phyloP scores from a whole-genome alignment of 2,329 filamentous ascomycete genomes.

The Alternaria postmessia region DNA sequence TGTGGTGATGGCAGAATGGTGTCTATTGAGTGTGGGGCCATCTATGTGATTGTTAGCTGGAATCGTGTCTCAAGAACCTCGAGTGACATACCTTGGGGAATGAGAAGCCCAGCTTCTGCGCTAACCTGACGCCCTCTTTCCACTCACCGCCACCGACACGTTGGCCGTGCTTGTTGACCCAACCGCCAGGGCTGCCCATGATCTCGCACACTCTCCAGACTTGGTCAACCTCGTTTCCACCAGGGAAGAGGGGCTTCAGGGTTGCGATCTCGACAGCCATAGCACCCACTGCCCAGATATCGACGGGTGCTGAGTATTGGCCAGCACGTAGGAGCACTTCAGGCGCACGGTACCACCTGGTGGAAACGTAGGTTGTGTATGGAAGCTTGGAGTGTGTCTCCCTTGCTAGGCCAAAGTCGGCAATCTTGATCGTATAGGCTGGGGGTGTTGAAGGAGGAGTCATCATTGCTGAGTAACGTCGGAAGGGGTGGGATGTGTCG shows the following conservation, averaged over 20 bases:
- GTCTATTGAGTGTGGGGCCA: slow-evolving; percentile 97
- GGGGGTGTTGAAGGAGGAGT: slow-evolving; percentile 95
- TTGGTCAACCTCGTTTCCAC: slow-evolving; percentile 97
- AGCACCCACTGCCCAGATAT: slow-evolving; percentile 97
- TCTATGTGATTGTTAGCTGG: slow-evolving; percentile 66
- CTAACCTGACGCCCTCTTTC: slow-evolving; percentile 91
- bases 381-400: slow-evolving; percentile 96
- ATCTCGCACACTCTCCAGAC: slow-evolving; percentile 99
- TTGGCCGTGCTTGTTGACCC: slow-evolving; percentile 90
- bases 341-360: slow-evolving; percentile 92
- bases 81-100: slow-evolving; percentile 75
- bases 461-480: slow-evolving; percentile 89
- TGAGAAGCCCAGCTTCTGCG: slow-evolving; percentile 96
- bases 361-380: slow-evolving; percentile 98
- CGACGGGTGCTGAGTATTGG: slow-evolving; percentile 95
- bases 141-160: slow-evolving; percentile 95
- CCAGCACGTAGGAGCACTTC: slow-evolving; percentile 93
- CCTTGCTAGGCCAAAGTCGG: slow-evolving; percentile 95
- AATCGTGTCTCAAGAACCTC: background rate
- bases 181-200: slow-evolving; percentile 98
- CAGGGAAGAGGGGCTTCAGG: slow-evolving; percentile 93
- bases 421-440: slow-evolving; percentile 95
- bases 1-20: slow-evolving; percentile 89
- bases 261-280: slow-evolving; percentile 99
- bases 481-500: slow-evolving; percentile 84